phyloP scores from a whole-genome alignment of 2,329 filamentous ascomycete species.

The Leptographium flavum region DNA sequence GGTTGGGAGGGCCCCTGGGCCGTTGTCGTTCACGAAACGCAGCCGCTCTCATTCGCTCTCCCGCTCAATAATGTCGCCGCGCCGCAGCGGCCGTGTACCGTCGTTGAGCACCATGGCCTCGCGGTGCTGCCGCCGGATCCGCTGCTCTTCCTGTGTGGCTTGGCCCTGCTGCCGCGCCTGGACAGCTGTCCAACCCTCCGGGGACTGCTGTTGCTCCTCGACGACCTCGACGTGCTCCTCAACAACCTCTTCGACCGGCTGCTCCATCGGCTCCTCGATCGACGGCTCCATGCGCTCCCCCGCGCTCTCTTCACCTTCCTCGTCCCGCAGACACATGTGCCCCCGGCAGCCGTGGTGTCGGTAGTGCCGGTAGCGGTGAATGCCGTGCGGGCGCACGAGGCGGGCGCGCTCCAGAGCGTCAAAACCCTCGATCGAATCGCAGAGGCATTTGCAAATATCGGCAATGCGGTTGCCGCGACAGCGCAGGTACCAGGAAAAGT shows the following conservation, averaged over 20 bases:
- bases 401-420: slow-evolving; percentile 36
- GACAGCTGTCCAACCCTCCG: background rate
- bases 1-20: too few species aligned
- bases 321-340: slow-evolving; percentile 6
- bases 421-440: slow-evolving; percentile 33
- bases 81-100: slow-evolving; percentile 58
- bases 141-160: slow-evolving; percentile 48
- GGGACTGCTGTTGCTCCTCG: background rate
- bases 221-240: background rate
- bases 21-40: too few species aligned
- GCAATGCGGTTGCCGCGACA: slow-evolving; percentile 36
- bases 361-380: slow-evolving; percentile 15
- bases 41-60: slow-evolving; percentile 23
- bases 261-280: background rate
- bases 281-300: background rate
- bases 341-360: slow-evolving; percentile 17
- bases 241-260: too few species aligned
- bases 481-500: slow-evolving; percentile 37
- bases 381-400: slow-evolving; percentile 24
- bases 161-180: slow-evolving; percentile 32
- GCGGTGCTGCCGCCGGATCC: slow-evolving; percentile 58
- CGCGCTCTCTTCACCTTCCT: background rate
- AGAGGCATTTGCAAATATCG: slow-evolving; percentile 36
- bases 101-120: slow-evolving; percentile 89
- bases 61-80: slow-evolving; percentile 66